A percentile compares a stretch with the other conserved stretches of the same genome.
These are phyloP conservation scores for Alloteropsis semialata DNA, from an alignment of 176 grass and related monocot species.

Conservation along the genomic window DNA sequence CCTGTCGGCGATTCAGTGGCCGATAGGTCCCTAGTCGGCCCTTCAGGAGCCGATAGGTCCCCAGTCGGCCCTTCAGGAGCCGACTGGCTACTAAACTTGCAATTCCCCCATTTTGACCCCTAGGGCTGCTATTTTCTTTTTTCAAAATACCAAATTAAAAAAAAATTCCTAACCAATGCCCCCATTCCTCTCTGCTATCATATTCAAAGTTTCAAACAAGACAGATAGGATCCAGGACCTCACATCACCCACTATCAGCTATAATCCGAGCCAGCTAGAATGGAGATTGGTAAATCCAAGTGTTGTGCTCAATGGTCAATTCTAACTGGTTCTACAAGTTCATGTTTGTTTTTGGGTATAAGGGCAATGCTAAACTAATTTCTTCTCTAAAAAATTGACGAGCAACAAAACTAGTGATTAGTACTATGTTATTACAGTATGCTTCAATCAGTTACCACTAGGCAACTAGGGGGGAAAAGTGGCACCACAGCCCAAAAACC, in stretches of 20 bases:
- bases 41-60: too few relatives aligned
- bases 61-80: too few relatives aligned
- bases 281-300: neutral
- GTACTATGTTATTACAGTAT: neutral
- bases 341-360: neutral
- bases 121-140: too few relatives aligned
- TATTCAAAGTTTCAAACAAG: neutral
- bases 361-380: neutral
- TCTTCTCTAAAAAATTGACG: neutral
- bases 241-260: neutral
- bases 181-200: neutral
- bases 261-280: neutral
- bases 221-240: neutral
- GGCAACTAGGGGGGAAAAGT: neutral
- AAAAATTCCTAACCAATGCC: too few relatives aligned
- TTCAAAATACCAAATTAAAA: too few relatives aligned
- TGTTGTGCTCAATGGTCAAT: neutral
- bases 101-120: too few relatives aligned
- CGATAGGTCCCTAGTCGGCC: too few relatives aligned
- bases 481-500: neutral
- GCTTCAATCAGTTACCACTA: neutral
- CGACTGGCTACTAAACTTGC: too few relatives aligned
- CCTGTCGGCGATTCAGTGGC: too few relatives aligned
- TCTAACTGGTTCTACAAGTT: neutral
- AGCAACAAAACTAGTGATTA: neutral